Evolutionary conservation across 2,329 filamentous ascomycete species (phyloP).

Genomic region (Scopulariopsis brevicaulis): DNA sequence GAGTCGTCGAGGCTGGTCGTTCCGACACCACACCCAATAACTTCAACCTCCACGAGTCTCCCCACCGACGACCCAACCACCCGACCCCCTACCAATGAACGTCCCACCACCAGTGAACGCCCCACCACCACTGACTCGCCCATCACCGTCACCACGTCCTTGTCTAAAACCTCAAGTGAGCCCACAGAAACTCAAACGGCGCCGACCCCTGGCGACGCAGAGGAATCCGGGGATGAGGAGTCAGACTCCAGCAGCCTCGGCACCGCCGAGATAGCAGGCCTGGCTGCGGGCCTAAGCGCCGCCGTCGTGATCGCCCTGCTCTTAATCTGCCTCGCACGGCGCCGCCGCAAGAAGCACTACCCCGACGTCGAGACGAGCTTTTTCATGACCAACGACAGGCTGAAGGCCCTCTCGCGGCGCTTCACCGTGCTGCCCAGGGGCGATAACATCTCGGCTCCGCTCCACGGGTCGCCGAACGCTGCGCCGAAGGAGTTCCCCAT

Average conservation of each 20-base stretch:
- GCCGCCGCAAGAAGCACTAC: conserved; percentile 26
- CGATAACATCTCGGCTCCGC: conserved; percentile 29
- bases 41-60: neutral
- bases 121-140: conserved; percentile 4
- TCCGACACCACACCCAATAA: neutral
- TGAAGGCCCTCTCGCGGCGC: conserved; percentile 2
- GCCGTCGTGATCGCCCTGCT: conserved; percentile 34
- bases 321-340: conserved; percentile 32
- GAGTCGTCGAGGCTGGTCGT: neutral
- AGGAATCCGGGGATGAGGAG: conserved; percentile 5
- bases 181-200: conserved; percentile 3
- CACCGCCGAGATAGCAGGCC: conserved; percentile 42
- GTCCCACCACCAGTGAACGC: conserved; percentile 1
- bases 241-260: conserved; percentile 11
- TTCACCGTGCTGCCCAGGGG: neutral
- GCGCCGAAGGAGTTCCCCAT: conserved; percentile 6
- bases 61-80: neutral
- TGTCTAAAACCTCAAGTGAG: neutral
- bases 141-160: neutral
- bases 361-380: conserved; percentile 24
- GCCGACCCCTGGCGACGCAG: conserved; percentile 6
- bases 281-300: conserved; percentile 41
- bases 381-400: conserved; percentile 21
- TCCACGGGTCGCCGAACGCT: conserved; percentile 13
- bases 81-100: neutral